These are phyloP conservation scores for Fusarium sp. DNA, from an alignment of 2,329 filamentous ascomycete genomes.

Conservation along the genomic window DNA sequence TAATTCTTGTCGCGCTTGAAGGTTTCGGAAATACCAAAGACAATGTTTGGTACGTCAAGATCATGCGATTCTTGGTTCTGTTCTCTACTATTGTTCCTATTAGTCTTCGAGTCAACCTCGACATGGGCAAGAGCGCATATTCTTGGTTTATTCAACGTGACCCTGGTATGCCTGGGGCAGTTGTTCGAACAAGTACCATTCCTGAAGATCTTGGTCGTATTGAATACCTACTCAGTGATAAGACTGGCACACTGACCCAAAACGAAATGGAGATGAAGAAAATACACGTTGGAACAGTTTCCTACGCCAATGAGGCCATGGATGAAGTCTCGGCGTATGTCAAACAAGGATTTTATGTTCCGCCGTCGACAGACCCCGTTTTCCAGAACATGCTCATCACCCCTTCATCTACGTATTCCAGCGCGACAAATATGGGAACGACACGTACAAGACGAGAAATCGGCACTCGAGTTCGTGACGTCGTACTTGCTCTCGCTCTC, in stretches of 20 bases:
- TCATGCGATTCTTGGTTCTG: slow-evolving; percentile 96
- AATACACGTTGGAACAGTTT: slow-evolving; percentile 97
- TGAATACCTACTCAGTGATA: slow-evolving; percentile 95
- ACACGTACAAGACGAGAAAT: slow-evolving; percentile 94
- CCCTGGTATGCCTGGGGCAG: slow-evolving; percentile 87
- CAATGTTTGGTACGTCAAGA: slow-evolving; percentile 91
- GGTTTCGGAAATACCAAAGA: slow-evolving; percentile 77
- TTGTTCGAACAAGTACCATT: slow-evolving; percentile 96
- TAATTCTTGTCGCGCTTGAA: slow-evolving; percentile 88
- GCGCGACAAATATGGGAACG: slow-evolving; percentile 70
- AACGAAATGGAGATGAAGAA: slow-evolving; percentile 99
- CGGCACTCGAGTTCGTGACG: slow-evolving; percentile 89
- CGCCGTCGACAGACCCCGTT: slow-evolving; percentile 59
- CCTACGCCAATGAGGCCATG: slow-evolving; percentile 98
- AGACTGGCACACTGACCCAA: slow-evolving; percentile 97
- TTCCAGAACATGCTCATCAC: slow-evolving; percentile 72
- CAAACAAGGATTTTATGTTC: slow-evolving; percentile 79
- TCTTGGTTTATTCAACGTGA: slow-evolving; percentile 96
- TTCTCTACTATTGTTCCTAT: slow-evolving; percentile 99
- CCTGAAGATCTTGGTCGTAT: slow-evolving; percentile 96
- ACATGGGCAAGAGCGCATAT: slow-evolving; percentile 97
- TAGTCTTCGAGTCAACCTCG: slow-evolving; percentile 93
- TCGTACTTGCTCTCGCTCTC: slow-evolving; percentile 89
- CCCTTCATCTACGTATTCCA: slow-evolving; percentile 77
- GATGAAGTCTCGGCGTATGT: slow-evolving; percentile 93